Conservation (phyloP, 192 early-diverging fungal genomes). For the Paraglomus brasilianum region DNA sequence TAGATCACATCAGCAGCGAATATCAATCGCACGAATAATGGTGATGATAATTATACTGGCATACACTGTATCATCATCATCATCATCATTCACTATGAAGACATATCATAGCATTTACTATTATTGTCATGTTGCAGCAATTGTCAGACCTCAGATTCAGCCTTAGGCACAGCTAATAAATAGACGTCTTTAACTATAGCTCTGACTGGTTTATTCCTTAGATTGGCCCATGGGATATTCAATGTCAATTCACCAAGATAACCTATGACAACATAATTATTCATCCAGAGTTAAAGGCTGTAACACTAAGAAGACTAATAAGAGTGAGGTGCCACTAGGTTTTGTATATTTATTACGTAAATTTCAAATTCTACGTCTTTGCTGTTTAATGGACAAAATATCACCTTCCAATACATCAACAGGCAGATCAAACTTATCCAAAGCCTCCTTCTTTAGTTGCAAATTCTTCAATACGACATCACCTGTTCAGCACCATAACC, state of each 20-base stretch:
- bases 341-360: conserved; percentile 11
- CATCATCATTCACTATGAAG: neutral
- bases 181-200: conserved; percentile 87
- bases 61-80: conserved; percentile 9
- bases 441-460: conserved; percentile 80
- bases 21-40: no score
- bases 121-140: neutral
- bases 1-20: no score
- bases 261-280: conserved; percentile 45
- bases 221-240: conserved; percentile 95
- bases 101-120: no score
- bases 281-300: neutral
- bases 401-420: conserved; percentile 86
- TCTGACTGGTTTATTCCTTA: conserved; percentile 91
- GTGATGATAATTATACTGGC: neutral
- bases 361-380: neutral
- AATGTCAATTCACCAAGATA: conserved; percentile 90
- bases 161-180: conserved; percentile 80
- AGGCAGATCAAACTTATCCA: conserved; percentile 93
- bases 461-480: conserved; percentile 96
- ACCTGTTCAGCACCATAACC: conserved; percentile 51
- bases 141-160: conserved; percentile 56
- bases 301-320: neutral
- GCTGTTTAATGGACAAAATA: neutral
- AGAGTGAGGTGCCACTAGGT: no score